Base-by-base conservation (phyloP, 2,329 filamentous ascomycete genomes). In the Dryadomyces quercivorus region DNA sequence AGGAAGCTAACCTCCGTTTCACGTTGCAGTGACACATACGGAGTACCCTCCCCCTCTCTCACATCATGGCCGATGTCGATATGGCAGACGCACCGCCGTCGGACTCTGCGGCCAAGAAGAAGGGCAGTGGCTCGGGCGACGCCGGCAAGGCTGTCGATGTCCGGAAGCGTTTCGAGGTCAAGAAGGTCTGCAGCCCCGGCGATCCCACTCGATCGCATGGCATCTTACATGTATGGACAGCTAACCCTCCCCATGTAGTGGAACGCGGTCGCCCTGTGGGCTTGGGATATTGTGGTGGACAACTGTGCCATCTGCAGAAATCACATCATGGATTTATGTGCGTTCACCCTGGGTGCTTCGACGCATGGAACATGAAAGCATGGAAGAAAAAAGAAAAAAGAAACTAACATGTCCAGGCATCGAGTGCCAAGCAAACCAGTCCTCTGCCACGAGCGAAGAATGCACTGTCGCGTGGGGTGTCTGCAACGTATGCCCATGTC, bases 231-330 rank as follows among this genome's bases (percentile, higher is more conserved):
- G 26, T 4, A 31, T 31, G 26, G 26, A 31, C 26, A 31, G 8
- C 26, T 31, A 31, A 31, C 26, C 26, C 8, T 31, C 26, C 4
- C 26, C 4, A 31, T 31, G 4, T 34, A 34, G 47, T 98, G 93
- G 93, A 97, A 97, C 64, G 93, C 93, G 0, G 93, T 98, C 52
- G 91, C 93, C 44, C 78, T 98, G 2, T 98, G 93, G 93, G 93
- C 93, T 0, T 98, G 93, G 93, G 93, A 98, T 68, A 98, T 98
- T 57, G 91, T 97, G 36, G 93, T 98, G 58, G 93, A 98, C 73
- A 98, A 98, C 78, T 98, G 93, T 69, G 93, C 93, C 64, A 98
- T 98, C 67, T 98, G 93, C 77, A 82, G 93, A 67, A 98, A 98
- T 69, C 93, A 98, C 70, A 98, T 98, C 71, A 98, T 98, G 93